phyloP scores from a whole-genome alignment of 257 asterid species.

The Penstemon eatonii region DNA sequence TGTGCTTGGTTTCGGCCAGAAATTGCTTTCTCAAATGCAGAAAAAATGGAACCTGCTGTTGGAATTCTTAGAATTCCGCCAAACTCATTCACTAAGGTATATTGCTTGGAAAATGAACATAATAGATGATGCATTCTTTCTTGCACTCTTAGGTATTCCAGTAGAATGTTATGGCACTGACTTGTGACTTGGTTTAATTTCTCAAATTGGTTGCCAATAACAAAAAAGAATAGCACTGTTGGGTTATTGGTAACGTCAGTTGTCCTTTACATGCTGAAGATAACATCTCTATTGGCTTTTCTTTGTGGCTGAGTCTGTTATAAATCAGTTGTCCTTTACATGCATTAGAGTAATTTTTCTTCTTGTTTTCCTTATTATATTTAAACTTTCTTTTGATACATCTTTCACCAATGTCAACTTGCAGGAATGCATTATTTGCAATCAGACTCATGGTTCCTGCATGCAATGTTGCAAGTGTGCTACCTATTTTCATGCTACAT shows the following conservation, averaged over 20 bases:
- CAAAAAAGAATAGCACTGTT: neutral
- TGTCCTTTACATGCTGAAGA: neutral
- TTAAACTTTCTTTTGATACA: neutral
- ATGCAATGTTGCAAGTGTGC: conserved; percentile 89
- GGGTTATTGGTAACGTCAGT: no score
- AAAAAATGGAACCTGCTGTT: conserved; percentile 92
- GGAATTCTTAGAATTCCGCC: conserved; percentile 78
- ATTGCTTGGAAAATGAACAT: conserved; percentile 23
- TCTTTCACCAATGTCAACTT: conserved; percentile 21
- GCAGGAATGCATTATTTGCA: conserved; percentile 87
- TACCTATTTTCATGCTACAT: conserved; percentile 77
- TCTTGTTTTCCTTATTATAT: neutral
- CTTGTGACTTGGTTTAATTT: neutral
- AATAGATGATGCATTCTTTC: conserved; percentile 14
- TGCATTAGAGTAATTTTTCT: neutral
- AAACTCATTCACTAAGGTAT: conserved; percentile 69
- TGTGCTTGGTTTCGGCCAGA: conserved; percentile 98
- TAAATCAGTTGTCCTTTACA: conserved; percentile 6
- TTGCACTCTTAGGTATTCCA: conserved; percentile 23
- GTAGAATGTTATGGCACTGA: conserved; percentile 16
- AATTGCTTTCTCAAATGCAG: conserved; percentile 67
- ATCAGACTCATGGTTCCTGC: conserved; percentile 92
- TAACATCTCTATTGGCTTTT: conserved; percentile 16
- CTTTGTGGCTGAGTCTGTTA: conserved; percentile 11
- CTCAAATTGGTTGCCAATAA: neutral